These are phyloP conservation scores for Saccharomycopsis sp. DNA, from an alignment of 805 yeast genomes.

Conservation along the genomic window DNA sequence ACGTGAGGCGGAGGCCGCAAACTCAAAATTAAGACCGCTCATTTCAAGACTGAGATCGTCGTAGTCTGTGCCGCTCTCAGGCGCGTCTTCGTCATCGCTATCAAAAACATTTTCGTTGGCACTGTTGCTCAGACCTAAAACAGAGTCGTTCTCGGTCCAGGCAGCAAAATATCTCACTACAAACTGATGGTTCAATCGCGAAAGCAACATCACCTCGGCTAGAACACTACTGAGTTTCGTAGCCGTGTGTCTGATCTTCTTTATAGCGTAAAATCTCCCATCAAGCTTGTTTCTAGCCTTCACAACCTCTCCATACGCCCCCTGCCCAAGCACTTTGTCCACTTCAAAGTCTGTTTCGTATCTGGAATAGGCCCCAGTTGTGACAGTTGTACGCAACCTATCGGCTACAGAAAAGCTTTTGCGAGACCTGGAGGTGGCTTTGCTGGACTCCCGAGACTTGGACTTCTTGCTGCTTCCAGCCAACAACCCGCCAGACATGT, in stretches of 20 bases:
- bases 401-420: conserved; percentile 19
- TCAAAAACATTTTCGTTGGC: conserved; percentile 19
- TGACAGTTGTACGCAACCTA: conserved; percentile 7
- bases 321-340: conserved; percentile 82
- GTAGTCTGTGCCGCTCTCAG: conserved; percentile 19
- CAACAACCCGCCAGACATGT: conserved; percentile 2
- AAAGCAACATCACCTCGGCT: conserved; percentile 86
- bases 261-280: conserved; percentile 91
- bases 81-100: conserved; percentile 29
- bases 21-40: conserved; percentile 12
- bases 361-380: conserved; percentile 43
- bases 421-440: conserved; percentile 26
- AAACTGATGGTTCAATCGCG: conserved; percentile 88
- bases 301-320: conserved; percentile 98
- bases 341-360: conserved; percentile 94
- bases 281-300: conserved; percentile 90
- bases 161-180: conserved; percentile 96
- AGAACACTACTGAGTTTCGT: conserved; percentile 73
- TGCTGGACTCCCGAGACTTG: conserved; percentile 7
- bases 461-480: conserved; percentile 22
- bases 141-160: conserved; percentile 78
- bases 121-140: conserved; percentile 7
- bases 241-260: conserved; percentile 79
- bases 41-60: conserved; percentile 18
- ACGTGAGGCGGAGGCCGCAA: conserved; percentile 13